Base-by-base conservation (phyloP, 352 stramenopile species). In the Phytophthora litchii region DNA sequence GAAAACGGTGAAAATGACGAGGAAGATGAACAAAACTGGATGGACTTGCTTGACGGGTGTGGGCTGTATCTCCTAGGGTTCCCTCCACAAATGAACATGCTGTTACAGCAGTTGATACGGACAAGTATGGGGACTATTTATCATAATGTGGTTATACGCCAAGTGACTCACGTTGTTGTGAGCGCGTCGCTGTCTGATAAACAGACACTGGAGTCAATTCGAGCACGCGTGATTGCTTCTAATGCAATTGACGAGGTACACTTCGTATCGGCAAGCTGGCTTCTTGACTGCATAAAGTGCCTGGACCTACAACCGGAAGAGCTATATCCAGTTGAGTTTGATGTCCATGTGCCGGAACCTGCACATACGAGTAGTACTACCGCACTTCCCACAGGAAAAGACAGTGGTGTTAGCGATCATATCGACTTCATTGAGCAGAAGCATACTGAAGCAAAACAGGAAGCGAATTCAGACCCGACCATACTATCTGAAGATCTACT, bases 41-140 rank as follows among this genome's bases (percentile, higher is more conserved):
- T 83, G 43, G 67, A 82, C n/a, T 59, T 92, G 17, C 81, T 89
- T 20, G 83, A 92, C 47, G 74, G 73, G 4, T 92, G 83, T 40
- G 73, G 82, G 9, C 54, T 92, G 41, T 76, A 79, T 27, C 32
- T 92, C 3, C 36, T 89, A 3, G 83, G 83, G 0, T 92, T 91
- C 17, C 53, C 67, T 1, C 48, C 66, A 8, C 67, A 74, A 14
- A 72, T 81, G 53, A 65, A 76, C 21, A 41, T 55, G 0, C 21
- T 67, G 20, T 32, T 92, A 25, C 78, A 88, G 52, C 54, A 45
- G 17, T 40, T 92, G 20, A 72, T 91, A 52, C 80, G 83, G 12
- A 72, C 67, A n/a, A 73, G 73, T 8, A 88, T 91, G 80, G 83
- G 83, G 21, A 84, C 80, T 37, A 83, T 88, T 35, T 91, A 86